These are phyloP conservation scores for Talaromyces nanjingensis DNA, from an alignment of 495 filamentous ascomycete species.

Conservation along the genomic window DNA sequence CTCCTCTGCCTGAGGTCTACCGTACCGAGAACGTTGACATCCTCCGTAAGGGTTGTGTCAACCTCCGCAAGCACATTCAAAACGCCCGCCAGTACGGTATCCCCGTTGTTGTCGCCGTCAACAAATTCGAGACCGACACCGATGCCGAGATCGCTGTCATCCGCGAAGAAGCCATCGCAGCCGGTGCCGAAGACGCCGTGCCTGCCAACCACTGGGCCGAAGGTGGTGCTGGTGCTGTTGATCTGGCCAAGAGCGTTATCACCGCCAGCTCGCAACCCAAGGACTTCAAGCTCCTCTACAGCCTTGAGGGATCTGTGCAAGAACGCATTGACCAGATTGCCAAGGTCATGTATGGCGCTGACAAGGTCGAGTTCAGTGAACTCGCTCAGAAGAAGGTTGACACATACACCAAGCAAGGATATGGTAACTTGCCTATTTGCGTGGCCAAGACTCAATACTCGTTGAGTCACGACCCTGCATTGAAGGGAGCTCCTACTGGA, in stretches of 20 bases:
- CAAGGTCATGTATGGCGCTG: slow-evolving; percentile 88
- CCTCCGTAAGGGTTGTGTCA: slow-evolving; percentile 82
- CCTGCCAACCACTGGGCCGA: slow-evolving; percentile 96
- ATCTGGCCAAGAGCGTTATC: slow-evolving; percentile 83
- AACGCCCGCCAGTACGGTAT: slow-evolving; percentile 87
- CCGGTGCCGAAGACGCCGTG: slow-evolving; percentile 90
- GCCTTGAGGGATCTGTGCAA: slow-evolving; percentile 70
- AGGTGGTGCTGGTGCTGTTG: slow-evolving; percentile 84
- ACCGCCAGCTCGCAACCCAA: slow-evolving; percentile 76
- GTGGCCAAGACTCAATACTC: slow-evolving; percentile 98
- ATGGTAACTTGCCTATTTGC: slow-evolving; percentile 88
- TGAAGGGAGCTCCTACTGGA: slow-evolving; percentile 94
- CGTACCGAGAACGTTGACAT: slow-evolving; percentile 88
- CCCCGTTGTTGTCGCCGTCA: slow-evolving; percentile 96
- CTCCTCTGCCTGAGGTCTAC: slow-evolving; percentile 75
- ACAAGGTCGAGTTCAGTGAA: slow-evolving; percentile 86
- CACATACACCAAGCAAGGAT: slow-evolving; percentile 86
- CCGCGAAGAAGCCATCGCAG: slow-evolving; percentile 82
- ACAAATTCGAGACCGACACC: slow-evolving; percentile 91
- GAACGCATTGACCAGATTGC: slow-evolving; percentile 89
- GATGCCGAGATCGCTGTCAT: slow-evolving; percentile 85
- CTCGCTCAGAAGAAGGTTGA: slow-evolving; percentile 93
- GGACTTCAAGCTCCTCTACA: slow-evolving; percentile 85
- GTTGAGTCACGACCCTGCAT: slow-evolving; percentile 82
- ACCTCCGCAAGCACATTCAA: slow-evolving; percentile 85